These are phyloP conservation scores for Xerocomus amazonicus DNA, from an alignment of 1,284 basidiomycete species.

Conservation along the genomic window DNA sequence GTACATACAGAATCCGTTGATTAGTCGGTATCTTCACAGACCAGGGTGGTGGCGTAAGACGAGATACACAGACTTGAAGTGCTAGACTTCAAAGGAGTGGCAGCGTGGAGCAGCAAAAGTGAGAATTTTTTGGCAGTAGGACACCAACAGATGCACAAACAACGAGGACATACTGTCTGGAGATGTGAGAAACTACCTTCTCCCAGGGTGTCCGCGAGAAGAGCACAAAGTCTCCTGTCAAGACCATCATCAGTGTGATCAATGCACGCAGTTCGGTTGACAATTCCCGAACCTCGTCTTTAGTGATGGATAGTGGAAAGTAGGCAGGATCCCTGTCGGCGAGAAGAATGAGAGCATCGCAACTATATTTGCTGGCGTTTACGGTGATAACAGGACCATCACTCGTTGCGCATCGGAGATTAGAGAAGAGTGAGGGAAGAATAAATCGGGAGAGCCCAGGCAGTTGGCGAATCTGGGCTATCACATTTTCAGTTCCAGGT, in stretches of 20 bases:
- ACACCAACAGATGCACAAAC: constrained; percentile 39
- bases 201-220: constrained; percentile 29
- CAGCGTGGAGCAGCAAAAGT: constrained; percentile 25
- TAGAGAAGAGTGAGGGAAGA: background rate
- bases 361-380: constrained; percentile 1
- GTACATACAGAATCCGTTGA: too few species aligned
- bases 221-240: background rate
- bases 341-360: constrained; percentile 19
- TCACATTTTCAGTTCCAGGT: background rate
- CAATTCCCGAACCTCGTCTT: background rate
- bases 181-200: constrained; percentile 26
- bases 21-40: too few species aligned
- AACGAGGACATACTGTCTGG: background rate
- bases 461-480: background rate
- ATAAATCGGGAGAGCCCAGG: background rate
- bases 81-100: constrained; percentile 7
- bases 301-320: constrained; percentile 6
- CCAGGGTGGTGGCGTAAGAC: constrained; percentile 34
- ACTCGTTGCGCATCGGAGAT: constrained; percentile 12
- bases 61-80: constrained; percentile 30
- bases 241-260: background rate
- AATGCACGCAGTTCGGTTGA: background rate
- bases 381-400: constrained; percentile 32
- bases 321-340: constrained; percentile 8
- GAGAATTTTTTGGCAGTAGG: constrained; percentile 30